These are phyloP conservation scores for Colletotrichum sp. DNA, from an alignment of 2,329 filamentous ascomycete species.

Conservation along the genomic window DNA sequence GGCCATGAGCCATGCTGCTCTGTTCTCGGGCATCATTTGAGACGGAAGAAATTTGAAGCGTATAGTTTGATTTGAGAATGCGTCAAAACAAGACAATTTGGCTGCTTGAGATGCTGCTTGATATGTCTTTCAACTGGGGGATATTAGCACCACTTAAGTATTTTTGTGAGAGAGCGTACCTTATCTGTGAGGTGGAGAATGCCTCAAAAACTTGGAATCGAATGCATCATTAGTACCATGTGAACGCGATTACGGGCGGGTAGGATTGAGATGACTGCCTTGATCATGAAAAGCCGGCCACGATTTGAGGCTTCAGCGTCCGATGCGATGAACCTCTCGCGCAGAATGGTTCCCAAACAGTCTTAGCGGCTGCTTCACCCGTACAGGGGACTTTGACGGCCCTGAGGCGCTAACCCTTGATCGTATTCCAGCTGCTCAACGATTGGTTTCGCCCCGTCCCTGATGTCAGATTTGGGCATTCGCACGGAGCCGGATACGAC, in stretches of 20 bases:
- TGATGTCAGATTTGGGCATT: not conserved
- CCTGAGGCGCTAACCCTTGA: not conserved
- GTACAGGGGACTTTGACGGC: rapidly evolving
- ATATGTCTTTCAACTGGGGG: not conserved
- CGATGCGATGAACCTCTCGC: constrained; percentile 16
- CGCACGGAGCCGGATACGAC: too few species aligned
- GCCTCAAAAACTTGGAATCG: not conserved
- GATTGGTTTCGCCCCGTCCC: not conserved
- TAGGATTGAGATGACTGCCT: not conserved
- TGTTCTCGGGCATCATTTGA: not conserved
- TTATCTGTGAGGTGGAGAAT: not conserved
- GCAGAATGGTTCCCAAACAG: not conserved
- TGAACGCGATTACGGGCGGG: not conserved
- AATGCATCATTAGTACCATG: not conserved
- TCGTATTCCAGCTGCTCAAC: not conserved
- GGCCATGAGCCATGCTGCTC: constrained; percentile 18
- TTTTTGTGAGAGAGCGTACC: not conserved
- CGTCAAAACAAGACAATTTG: not conserved
- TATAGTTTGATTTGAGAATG: not conserved
- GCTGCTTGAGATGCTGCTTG: not conserved
- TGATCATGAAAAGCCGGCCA: not conserved
- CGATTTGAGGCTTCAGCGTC: not conserved
- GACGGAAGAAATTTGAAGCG: not conserved
- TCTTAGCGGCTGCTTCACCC: not conserved
- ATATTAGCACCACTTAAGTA: not conserved